Evolutionary conservation across 23 red algal species (phyloP), one percentile per base, ranked within the genome.

Genomic region (Gracilaria gracilis): DNA sequence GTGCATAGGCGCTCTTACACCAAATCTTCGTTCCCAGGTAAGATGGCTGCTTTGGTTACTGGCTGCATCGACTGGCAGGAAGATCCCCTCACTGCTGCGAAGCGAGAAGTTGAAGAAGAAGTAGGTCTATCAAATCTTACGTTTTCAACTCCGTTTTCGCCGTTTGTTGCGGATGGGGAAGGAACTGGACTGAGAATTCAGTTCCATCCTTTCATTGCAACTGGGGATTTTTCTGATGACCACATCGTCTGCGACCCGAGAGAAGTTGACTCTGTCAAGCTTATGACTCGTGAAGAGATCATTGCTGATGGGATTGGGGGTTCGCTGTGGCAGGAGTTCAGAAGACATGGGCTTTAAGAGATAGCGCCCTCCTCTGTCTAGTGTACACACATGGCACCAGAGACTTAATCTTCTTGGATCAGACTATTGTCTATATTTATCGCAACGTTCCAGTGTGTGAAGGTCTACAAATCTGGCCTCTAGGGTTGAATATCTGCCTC

Each of bases 81-180:
- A 36, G 64, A 69, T 65, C 78, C 89, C 32, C 79, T 83, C 13
- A 62, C 73, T 14, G 54, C 79, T 19, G 89, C 89, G 37, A 83
- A 92, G 76, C 73, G 89, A 38, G 89, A 92, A 47, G 71, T 79
- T 34, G 11, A 59, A 40, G 89, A 92, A 62, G 89, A 92, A 79
- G 28, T 92, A 16, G 89, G 89, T 17, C 40, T 92, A 28, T 64
- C 73, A 28, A 50, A 64, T 35, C 74, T 90, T 40, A 20, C 79
- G 2, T 90, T 80, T 49, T 54, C 27, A 0, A 33, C 35, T 42
- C 87, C 87, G 9, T 90, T 90, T 46, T 29, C 71, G 57, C 73
- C 87, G 17, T 90, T 90, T 72, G 27, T 80, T 51, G 27, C 87
- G 0, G 74, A 67, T 66, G 87, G 71, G n/a, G 71, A 77, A 50